Conservation (phyloP, 2,329 filamentous ascomycete genomes). For the Lasiodiplodia hormozganensis region DNA sequence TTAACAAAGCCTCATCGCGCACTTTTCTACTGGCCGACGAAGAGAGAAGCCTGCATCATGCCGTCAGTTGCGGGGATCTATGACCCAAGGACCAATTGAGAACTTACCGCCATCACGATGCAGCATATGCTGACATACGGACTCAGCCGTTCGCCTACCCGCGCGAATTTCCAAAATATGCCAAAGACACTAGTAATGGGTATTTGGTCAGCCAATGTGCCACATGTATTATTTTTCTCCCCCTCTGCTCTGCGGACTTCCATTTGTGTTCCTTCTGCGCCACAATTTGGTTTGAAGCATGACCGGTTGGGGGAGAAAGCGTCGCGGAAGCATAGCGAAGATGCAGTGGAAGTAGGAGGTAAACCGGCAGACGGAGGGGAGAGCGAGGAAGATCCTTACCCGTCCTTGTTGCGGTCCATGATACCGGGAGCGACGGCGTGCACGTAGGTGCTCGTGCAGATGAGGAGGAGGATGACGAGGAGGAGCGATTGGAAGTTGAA, state of each 20-base stretch:
- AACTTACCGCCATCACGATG: constrained; percentile 85
- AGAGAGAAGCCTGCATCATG: constrained; percentile 34
- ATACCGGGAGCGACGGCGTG: constrained; percentile 89
- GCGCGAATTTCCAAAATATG: constrained; percentile 94
- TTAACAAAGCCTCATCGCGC: not conserved
- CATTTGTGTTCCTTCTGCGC: no score
- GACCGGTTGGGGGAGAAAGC: no score
- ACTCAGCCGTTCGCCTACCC: constrained; percentile 90
- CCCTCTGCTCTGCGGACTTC: not conserved
- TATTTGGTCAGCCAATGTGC: not conserved
- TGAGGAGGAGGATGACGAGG: constrained; percentile 90
- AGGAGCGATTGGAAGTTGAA: constrained; percentile 99
- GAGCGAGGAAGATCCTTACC: constrained; percentile 60
- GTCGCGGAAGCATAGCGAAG: no score
- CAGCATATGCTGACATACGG: constrained; percentile 96
- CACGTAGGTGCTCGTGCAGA: constrained; percentile 94
- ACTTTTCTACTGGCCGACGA: constrained; percentile 33
- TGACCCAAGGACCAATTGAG: not conserved
- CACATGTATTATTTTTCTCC: not conserved
- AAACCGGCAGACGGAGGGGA: no score
- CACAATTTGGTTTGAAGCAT: no score
- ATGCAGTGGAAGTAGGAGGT: no score
- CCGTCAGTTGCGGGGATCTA: not conserved
- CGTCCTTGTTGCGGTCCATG: constrained; percentile 91
- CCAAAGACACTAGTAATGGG: constrained; percentile 68